A percentile compares a stretch with the other conserved stretches of the same genome.
Evolutionary conservation across 371 early-diverging fungal species (phyloP).

Genomic region (Rhizopus arrhizus): DNA sequence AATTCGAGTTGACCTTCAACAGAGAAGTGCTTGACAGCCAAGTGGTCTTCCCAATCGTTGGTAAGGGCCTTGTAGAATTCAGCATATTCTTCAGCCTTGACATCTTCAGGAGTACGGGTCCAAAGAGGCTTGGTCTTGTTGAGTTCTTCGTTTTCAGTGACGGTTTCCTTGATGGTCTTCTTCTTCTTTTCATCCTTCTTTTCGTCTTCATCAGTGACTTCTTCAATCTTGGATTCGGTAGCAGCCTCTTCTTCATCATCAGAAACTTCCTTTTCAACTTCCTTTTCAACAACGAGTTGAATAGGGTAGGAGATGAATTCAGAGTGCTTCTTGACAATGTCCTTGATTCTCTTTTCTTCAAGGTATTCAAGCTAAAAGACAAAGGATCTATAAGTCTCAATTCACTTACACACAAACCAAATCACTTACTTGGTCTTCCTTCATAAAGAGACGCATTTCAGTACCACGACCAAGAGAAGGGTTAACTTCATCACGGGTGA

Average conservation of each 20-base stretch:
- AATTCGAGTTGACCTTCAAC: slow-evolving; percentile 86
- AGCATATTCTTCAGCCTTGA: slow-evolving; percentile 76
- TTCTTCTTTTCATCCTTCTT: slow-evolving; percentile 69
- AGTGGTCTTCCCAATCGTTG: slow-evolving; percentile 73
- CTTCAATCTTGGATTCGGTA: slow-evolving; percentile 62
- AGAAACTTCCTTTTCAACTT: slow-evolving; percentile 84
- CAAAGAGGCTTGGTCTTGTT: slow-evolving; percentile 86
- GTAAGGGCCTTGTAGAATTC: slow-evolving; percentile 85
- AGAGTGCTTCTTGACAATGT: slow-evolving; percentile 81
- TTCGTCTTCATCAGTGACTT: slow-evolving; percentile 68
- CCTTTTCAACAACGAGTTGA: slow-evolving; percentile 55
- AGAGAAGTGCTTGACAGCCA: slow-evolving; percentile 73
- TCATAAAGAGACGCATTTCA: slow-evolving; percentile 76
- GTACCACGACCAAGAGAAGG: slow-evolving; percentile 75
- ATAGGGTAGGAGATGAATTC: slow-evolving; percentile 76
- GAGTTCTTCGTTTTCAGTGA: slow-evolving; percentile 53
- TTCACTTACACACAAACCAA: slow-evolving; percentile 35
- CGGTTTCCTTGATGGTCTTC: slow-evolving; percentile 69
- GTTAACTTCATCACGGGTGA: slow-evolving; percentile 74
- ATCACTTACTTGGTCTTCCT: slow-evolving; percentile 70
- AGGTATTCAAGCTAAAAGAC: slow-evolving; percentile 54
- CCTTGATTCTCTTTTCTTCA: slow-evolving; percentile 57
- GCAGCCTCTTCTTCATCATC: slow-evolving; percentile 69
- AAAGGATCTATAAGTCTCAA: not conserved
- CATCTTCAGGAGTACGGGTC: slow-evolving; percentile 78